Evolutionary conservation across 371 early-diverging fungal genomes (phyloP), one percentile per base, ranked within the genome.

Genomic region (Mortierella sp.): DNA sequence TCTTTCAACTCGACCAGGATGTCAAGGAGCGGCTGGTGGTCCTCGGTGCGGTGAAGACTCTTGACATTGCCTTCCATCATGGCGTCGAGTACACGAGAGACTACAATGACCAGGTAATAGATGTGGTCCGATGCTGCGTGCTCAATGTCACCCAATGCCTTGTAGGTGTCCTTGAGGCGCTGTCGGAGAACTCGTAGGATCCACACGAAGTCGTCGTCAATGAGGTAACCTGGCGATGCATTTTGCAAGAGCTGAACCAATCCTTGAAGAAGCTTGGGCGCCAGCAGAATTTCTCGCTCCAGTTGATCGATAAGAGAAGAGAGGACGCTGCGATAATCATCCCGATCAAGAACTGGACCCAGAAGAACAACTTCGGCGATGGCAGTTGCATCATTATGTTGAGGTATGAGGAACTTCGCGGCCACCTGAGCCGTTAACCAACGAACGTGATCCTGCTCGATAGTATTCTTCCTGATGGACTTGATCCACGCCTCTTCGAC

Each of bases 11-110:
- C 38, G n/a, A 10, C 44, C 18, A 71, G 41, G 24, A 60, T 27
- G 27, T 14, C 72, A 0, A 41, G 18, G 3, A 77, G 60, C 4
- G 71, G 60, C 24, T 71, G 29, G 46, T 58, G 77, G 16, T 46
- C 29, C 43, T 46, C 48, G 1, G 43, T 44, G 1, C 77, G 77
- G 18, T 60, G 35, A 21, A 77, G 27, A 44, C 55, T 72, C 44
- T 43, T 21, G 21, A 77, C 71, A 7, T 77, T 46, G 49, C 12
- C 18, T 0, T 77, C 63, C 16, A 46, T 58, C 72, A 77, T 77
- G 29, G 43, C 72, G 24, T 77, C 77, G 18, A 77, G 60, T 5
- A 76, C 56, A n/a, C 71, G 56, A 7, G 58, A 71, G 10, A 76
- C 32, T 4, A 58, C 71, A 12, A 54, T 29, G 5, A n/a, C 32